Evolutionary conservation across 2,329 filamentous ascomycete genomes (phyloP), one percentile per base, ranked within the genome.

Genomic region (Podosphaera fusca): DNA sequence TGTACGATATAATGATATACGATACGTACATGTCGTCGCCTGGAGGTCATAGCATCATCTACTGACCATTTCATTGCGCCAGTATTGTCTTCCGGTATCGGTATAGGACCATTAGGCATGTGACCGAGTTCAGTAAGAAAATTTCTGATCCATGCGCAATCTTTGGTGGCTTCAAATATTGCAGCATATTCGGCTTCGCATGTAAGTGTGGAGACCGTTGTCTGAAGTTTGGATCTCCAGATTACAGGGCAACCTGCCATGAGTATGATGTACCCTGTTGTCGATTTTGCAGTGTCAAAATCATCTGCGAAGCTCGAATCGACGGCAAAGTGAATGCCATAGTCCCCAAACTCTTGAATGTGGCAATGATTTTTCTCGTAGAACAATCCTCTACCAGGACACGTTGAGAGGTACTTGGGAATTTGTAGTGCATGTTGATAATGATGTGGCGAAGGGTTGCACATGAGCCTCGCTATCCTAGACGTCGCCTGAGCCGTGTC

Each of bases 121-220:
- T 53, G 51, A 36, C 30, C 51, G 14, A 53, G 34, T 31, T 53
- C 31, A 14, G 31, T 36, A 12, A 53, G 51, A 53, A 53, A 53
- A 36, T 53, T 53, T 53, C 51, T 29, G 3, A 36, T 53, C 51
- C 51, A 53, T 6, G 51, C 51, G 51, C 51, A 53, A 21, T 53
- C 51, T 53, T 53, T 53, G 31, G 30, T 38, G 31, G 51, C 51
- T 36, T 53, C 51, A 38, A 53, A 53, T 36, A 53, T 53, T 14
- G 51, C 31, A 21, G 33, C 51, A 53, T 53, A 53, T 38, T n/a
- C n/a, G n/a, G n/a, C n/a, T n/a, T n/a, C n/a, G n/a, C n/a, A n/a
- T n/a, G n/a, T n/a, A n/a, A n/a, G n/a, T n/a, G n/a, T n/a, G n/a
- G n/a, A n/a, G n/a, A n/a, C n/a, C n/a, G n/a, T n/a, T n/a, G n/a